These are phyloP conservation scores for Cyclotella sp. DNA, from an alignment of 108 stramenopile species.

Conservation along the genomic window DNA sequence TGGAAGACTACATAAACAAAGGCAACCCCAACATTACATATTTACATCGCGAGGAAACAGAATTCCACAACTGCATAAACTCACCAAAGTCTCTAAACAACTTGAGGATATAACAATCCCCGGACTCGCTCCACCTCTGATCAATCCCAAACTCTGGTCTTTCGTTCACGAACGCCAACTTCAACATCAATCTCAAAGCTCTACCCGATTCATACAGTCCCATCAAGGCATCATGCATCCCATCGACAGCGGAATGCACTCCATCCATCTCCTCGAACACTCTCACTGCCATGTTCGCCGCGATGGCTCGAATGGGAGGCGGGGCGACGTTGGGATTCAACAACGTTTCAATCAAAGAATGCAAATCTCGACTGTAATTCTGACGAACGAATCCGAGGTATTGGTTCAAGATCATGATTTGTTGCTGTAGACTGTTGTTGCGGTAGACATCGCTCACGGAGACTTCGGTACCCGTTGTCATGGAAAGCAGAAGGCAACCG, in stretches of 20 bases:
- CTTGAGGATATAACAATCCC: constrained; percentile 89
- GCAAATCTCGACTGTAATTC: constrained; percentile 82
- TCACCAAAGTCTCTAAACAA: constrained; percentile 93
- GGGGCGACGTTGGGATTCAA: constrained; percentile 59
- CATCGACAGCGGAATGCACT: constrained; percentile 56
- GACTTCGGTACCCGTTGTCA: constrained; percentile 83
- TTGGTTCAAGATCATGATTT: constrained; percentile 30
- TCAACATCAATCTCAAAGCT: constrained; percentile 82
- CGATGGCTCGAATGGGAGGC: constrained; percentile 63
- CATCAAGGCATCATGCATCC: constrained; percentile 63
- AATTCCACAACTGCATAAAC: constrained; percentile 15
- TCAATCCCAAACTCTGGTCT: constrained; percentile 91
- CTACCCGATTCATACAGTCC: constrained; percentile 91
- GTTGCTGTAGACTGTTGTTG: constrained; percentile 31
- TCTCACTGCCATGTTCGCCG: constrained; percentile 58
- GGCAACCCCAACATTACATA: not conserved
- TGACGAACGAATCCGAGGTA: constrained; percentile 63
- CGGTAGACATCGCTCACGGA: constrained; percentile 48
- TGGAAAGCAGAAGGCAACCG: constrained; percentile 82
- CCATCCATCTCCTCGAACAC: constrained; percentile 75
- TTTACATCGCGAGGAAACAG: not conserved
- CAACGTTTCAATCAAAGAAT: constrained; percentile 70
- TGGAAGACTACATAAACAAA: constrained; percentile 66
- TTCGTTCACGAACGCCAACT: constrained; percentile 92
- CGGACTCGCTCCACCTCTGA: constrained; percentile 89